A percentile compares a stretch with the other conserved stretches of the same genome.
Conservation (phyloP, 2,329 filamentous ascomycete species). For the Fusarium continuum region DNA sequence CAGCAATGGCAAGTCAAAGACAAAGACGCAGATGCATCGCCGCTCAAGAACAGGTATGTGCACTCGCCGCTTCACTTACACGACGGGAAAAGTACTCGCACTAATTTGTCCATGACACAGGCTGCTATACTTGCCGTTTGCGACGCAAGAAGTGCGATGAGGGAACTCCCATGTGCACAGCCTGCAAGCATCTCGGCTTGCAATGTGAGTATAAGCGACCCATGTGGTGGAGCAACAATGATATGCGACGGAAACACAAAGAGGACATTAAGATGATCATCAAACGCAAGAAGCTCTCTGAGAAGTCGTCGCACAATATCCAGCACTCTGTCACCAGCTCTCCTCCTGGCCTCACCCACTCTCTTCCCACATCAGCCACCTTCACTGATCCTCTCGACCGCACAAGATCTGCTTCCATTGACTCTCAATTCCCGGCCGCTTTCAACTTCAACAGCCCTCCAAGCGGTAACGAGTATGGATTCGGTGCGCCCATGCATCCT, state of each 20-base stretch:
- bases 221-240: constrained; percentile 96
- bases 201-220: constrained; percentile 96
- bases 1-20: constrained; percentile 66
- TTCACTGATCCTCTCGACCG: constrained; percentile 78
- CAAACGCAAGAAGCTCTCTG: constrained; percentile 93
- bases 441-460: constrained; percentile 78
- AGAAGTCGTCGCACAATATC: constrained; percentile 75
- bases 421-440: constrained; percentile 77
- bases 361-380: constrained; percentile 80
- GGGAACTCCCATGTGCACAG: constrained; percentile 68
- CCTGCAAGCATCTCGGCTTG: constrained; percentile 79
- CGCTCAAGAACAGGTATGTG: constrained; percentile 91
- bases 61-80: constrained; percentile 44
- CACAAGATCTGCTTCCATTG: constrained; percentile 79
- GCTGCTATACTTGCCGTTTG: constrained; percentile 74
- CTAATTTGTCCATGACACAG: constrained; percentile 49
- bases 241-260: constrained; percentile 85
- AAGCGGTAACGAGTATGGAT: constrained; percentile 65
- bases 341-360: constrained; percentile 82
- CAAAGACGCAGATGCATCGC: constrained; percentile 88
- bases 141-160: constrained; percentile 76
- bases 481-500: constrained; percentile 69
- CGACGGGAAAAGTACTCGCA: neutral
- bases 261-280: constrained; percentile 97
- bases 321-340: constrained; percentile 66